Evolutionary conservation across 495 filamentous ascomycete species (phyloP), one percentile per base, ranked within the genome.

Genomic region (Penicillium canariense): DNA sequence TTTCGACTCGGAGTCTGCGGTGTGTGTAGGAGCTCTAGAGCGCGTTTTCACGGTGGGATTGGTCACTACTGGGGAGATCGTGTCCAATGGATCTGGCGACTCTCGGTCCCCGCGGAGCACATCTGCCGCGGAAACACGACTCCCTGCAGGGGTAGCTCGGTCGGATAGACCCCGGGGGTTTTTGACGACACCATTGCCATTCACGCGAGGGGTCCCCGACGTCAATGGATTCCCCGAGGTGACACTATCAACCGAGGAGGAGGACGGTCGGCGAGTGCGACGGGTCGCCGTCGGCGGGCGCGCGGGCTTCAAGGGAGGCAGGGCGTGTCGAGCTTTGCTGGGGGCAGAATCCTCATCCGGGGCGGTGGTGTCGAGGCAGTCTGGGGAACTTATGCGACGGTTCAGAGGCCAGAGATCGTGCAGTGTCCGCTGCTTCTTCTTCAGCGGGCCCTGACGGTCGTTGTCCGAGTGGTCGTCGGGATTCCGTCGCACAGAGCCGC

Each of bases 81-180:
- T 72, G 39, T 77, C 70, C 32, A 75, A 61, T 17, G 72, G 74
- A 59, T 75, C 71, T 7, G 74, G 72, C 14, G 68, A 71, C 34
- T 71, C 69, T 15, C 62, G 60, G 1, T 43, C 39, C 31, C 49
- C 59, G 20, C 35, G 55, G 5, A 62, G 47, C 6, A 52, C 44
- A 25, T 57, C 53, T 3, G 55, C 22, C 35, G 57, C 36, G 23
- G 48, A 32, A n/a, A n/a, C n/a, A n/a, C 23, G 20, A 18, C 20
- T 22, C 1, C 54, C 40, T 14, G 61, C 52, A 10, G 61, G 48
- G 9, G 48, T 53, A 28, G 53, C 52, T 28, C 43, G 48, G 42
- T 57, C 54, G 48, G 36, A 23, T 36, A 45, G 48, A 32, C 47
- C 56, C 35, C 58, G 58, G 14, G 56, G 39, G 32, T 38, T 54